These are phyloP conservation scores for Pachysolen tannophilus DNA, from an alignment of 805 yeast genomes.

Conservation along the genomic window DNA sequence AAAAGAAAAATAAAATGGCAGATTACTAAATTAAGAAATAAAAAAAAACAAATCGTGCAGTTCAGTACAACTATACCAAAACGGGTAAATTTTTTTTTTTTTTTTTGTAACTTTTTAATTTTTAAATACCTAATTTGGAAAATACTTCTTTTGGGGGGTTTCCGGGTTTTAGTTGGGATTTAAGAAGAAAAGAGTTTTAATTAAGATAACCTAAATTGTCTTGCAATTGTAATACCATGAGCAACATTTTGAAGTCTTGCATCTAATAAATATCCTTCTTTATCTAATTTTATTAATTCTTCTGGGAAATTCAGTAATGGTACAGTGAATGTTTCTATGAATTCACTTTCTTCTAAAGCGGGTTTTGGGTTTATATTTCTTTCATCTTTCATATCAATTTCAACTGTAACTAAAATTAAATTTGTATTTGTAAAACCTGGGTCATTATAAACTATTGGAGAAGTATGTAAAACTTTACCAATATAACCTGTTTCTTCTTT, in stretches of 20 bases:
- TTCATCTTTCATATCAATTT: conserved; percentile 60
- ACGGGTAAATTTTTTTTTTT: no score
- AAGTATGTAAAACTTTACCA: conserved; percentile 42
- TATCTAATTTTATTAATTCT: conserved; percentile 40
- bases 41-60: no score
- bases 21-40: no score
- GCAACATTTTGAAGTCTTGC: conserved; percentile 85
- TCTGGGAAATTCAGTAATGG: conserved; percentile 54
- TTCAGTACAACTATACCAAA: no score
- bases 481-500: conserved; percentile 90
- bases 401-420: conserved; percentile 67
- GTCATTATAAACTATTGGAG: conserved; percentile 34
- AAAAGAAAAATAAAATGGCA: no score
- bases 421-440: conserved; percentile 84
- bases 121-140: no score
- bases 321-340: conserved; percentile 78
- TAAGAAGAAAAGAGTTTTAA: no score
- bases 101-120: no score
- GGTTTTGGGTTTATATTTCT: conserved; percentile 66
- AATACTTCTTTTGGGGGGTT: no score
- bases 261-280: conserved; percentile 72
- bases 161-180: no score
- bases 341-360: conserved; percentile 83
- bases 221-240: conserved; percentile 62
- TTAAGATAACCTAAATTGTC: conserved; percentile 8